Evolutionary conservation across 306 rosid species (phyloP), one percentile per base, ranked within the genome.

Genomic region (Ammopiptanthus mongolicus): DNA sequence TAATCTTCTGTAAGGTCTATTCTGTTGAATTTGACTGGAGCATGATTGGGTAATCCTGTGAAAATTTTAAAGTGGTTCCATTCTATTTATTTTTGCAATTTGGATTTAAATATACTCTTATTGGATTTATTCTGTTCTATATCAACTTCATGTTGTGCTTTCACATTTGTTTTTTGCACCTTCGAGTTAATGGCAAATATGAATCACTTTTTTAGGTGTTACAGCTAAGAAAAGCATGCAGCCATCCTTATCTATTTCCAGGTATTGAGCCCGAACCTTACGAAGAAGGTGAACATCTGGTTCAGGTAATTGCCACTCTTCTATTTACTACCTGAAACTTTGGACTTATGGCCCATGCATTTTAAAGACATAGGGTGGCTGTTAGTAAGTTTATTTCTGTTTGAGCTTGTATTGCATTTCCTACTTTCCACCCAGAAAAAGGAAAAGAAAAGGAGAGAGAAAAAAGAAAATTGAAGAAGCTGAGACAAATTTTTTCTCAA

Each of bases 261-360:
- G 95, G 98, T 72, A 88, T 94, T 79, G 98, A 94, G 89, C 96
- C 98, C 4, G 98, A 94, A 86, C 98, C 98, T 8, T 94, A 86
- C 60, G 95, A 88, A 83, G 98, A 94, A 85, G 98, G 98, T 41
- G 98, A 94, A 88, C 98, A 94, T 87, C 78, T 94, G 71, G 87
- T 94, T 70, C 91, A 88, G 96, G 98, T 91, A 87, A 62, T 36
- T 63, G 21, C 22, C 41, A 18, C 44, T 33, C 39, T 63, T 71
- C 47, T 60, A 6, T 72, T 67, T 69, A 23, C 41, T 73, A 23
- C 57, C 6, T 28, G 56, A 69, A 17, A 18, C 31, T 42, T 34
- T 31, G 47, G 74, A 62, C 11, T 29, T 48, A 28, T 68, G 22
- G 50, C 8, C 19, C 6, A 7, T 33, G 63, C 31, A 50, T 41